These are phyloP conservation scores for Nemania diffusa DNA, from an alignment of 2,329 filamentous ascomycete genomes.

Conservation along the genomic window DNA sequence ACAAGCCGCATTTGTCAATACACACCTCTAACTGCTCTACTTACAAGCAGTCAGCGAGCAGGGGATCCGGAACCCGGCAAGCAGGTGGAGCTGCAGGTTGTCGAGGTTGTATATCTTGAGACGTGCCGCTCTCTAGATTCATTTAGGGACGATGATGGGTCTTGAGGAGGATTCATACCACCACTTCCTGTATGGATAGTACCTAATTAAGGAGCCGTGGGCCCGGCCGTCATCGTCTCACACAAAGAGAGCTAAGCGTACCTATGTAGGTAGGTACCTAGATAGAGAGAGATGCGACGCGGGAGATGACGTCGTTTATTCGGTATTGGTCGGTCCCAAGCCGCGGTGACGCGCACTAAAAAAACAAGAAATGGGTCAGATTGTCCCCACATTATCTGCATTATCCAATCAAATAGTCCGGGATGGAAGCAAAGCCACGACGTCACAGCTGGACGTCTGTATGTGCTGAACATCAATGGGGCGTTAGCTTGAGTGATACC, in stretches of 20 bases:
- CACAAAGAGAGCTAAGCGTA: background rate
- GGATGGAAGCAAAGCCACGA: slow-evolving; percentile 41
- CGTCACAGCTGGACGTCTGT: slow-evolving; percentile 43
- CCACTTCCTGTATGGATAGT: background rate
- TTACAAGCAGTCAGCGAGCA: slow-evolving; percentile 1
- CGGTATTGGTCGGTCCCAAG: slow-evolving; percentile 20
- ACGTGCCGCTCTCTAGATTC: background rate
- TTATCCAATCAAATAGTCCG: slow-evolving; percentile 21
- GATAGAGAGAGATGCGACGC: slow-evolving; percentile 17
- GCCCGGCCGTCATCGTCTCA: background rate
- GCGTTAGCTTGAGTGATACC: slow-evolving; percentile 14
- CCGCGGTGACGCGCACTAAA: slow-evolving; percentile 17
- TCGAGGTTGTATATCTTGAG: background rate
- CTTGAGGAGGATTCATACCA: too few relatives aligned
- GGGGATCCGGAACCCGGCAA: slow-evolving; percentile 27
- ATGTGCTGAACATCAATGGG: too few relatives aligned
- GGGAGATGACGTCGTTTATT: slow-evolving; percentile 41
- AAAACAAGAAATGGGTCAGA: slow-evolving; percentile 31
- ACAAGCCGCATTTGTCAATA: slow-evolving; percentile 5
- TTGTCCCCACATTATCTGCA: slow-evolving; percentile 15
- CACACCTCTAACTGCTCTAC: too few relatives aligned
- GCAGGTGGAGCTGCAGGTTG: slow-evolving; percentile 5
- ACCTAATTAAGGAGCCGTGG: background rate
- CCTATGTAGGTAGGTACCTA: background rate
- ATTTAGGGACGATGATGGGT: too few relatives aligned